Conservation (phyloP, 2,329 filamentous ascomycete species). For the Albophoma yamanashiensis region DNA sequence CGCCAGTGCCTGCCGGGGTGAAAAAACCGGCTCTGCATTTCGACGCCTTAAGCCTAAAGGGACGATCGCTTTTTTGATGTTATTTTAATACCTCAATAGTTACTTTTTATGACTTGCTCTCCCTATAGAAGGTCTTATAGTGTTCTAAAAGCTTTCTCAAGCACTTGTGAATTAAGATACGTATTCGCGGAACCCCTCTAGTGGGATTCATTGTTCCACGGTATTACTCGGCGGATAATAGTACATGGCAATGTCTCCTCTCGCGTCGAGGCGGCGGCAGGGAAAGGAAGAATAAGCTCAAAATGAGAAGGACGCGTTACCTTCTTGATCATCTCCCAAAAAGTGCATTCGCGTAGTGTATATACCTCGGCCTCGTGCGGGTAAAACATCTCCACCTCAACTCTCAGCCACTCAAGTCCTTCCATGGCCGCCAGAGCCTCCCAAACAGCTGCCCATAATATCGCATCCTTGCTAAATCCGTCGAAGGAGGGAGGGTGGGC, state of each 20-base stretch:
- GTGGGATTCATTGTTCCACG: neutral
- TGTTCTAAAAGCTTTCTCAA: neutral
- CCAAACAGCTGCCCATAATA: slow-evolving; percentile 6
- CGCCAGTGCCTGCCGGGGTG: neutral
- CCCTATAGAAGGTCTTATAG: neutral
- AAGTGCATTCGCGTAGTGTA: slow-evolving; percentile 3
- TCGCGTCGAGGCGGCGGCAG: slow-evolving; percentile 5
- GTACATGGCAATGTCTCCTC: slow-evolving; percentile 8
- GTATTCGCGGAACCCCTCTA: neutral
- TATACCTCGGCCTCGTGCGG: neutral
- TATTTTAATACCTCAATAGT: neutral
- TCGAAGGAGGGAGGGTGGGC: neutral
- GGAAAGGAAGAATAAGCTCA: slow-evolving; percentile 7
- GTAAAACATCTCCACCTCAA: slow-evolving; percentile 2
- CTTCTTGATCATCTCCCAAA: slow-evolving; percentile 7
- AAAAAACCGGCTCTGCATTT: neutral
- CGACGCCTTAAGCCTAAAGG: neutral
- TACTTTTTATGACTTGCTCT: neutral
- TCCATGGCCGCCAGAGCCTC: slow-evolving; percentile 6
- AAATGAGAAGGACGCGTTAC: slow-evolving; percentile 7
- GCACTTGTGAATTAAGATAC: neutral
- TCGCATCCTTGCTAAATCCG: neutral
- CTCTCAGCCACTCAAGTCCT: slow-evolving; percentile 8
- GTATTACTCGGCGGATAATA: slow-evolving; percentile 1
- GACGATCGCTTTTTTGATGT: neutral